A percentile compares a stretch with the other conserved stretches of the same genome.
phyloP scores from a whole-genome alignment of 257 asterid species.

The Phtheirospermum japonicum region DNA sequence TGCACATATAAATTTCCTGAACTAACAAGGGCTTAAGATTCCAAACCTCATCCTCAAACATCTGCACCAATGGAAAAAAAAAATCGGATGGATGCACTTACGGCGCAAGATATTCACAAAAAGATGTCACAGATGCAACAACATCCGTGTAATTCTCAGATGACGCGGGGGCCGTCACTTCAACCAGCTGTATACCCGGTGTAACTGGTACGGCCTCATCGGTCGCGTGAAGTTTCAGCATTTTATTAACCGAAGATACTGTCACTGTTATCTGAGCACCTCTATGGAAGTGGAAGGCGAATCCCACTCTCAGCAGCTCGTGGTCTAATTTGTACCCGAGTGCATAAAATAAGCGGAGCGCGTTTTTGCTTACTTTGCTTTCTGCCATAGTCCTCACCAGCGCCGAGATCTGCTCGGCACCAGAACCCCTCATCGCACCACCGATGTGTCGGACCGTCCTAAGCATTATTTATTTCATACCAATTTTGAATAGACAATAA shows the following conservation, averaged over 20 bases:
- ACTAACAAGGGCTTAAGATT: background rate
- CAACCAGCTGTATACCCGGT: conserved; percentile 93
- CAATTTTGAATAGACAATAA: conserved; percentile 12
- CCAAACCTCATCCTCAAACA: background rate
- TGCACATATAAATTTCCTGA: conserved; percentile 7
- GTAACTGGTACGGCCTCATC: conserved; percentile 92
- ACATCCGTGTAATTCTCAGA: conserved; percentile 86
- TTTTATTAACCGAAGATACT: conserved; percentile 82
- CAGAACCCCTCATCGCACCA: conserved; percentile 92
- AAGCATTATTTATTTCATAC: conserved; percentile 17
- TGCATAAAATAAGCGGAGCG: conserved; percentile 68
- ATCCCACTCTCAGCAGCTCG: conserved; percentile 87
- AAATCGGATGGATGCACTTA: conserved; percentile 42
- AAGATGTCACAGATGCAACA: conserved; percentile 70
- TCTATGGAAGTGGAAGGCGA: conserved; percentile 75
- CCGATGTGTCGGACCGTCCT: conserved; percentile 96
- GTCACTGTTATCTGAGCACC: conserved; percentile 84
- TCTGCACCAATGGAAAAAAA: background rate
- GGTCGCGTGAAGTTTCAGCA: conserved; percentile 84
- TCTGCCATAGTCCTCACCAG: conserved; percentile 78
- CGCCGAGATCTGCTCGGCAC: conserved; percentile 87
- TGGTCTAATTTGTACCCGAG: conserved; percentile 92
- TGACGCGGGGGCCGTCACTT: conserved; percentile 89
- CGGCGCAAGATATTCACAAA: conserved; percentile 98
- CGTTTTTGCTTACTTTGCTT: conserved; percentile 88